Evolutionary conservation across 495 filamentous ascomycete genomes (phyloP).

Genomic region (Aspergillus funiculosus): DNA sequence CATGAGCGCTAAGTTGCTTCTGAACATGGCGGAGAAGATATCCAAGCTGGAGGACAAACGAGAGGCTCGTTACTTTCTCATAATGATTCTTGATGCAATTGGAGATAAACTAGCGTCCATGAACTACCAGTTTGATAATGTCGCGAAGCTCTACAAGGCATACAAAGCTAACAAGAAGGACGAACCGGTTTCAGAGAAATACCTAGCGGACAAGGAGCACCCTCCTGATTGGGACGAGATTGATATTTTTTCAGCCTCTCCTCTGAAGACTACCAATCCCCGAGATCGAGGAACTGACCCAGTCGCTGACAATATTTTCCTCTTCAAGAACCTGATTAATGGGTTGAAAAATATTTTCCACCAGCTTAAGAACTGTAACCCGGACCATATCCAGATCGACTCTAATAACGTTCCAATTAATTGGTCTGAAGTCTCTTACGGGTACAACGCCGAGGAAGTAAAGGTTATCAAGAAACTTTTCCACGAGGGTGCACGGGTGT

Average conservation of each 20-base stretch:
- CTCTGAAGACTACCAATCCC: slow-evolving; percentile 91
- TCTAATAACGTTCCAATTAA: slow-evolving; percentile 72
- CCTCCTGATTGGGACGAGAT: slow-evolving; percentile 94
- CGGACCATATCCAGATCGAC: slow-evolving; percentile 60
- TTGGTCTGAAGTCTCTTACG: slow-evolving; percentile 93
- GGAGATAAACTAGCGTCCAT: slow-evolving; percentile 97
- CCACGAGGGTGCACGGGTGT: slow-evolving; percentile 90
- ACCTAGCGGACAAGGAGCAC: slow-evolving; percentile 71
- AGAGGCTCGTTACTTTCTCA: slow-evolving; percentile 89
- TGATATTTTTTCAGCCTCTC: slow-evolving; percentile 93
- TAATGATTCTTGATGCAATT: slow-evolving; percentile 96
- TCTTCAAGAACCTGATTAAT: slow-evolving; percentile 98
- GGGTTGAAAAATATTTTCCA: slow-evolving; percentile 96
- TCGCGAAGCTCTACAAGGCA: slow-evolving; percentile 79
- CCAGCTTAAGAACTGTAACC: slow-evolving; percentile 86
- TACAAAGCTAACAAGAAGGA: slow-evolving; percentile 62
- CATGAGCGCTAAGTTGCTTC: slow-evolving; percentile 94
- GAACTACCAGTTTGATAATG: slow-evolving; percentile 92
- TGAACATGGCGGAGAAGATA: slow-evolving; percentile 98
- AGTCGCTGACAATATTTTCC: slow-evolving; percentile 94
- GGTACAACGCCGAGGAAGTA: slow-evolving; percentile 96
- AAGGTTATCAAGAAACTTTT: slow-evolving; percentile 95
- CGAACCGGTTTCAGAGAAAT: slow-evolving; percentile 59
- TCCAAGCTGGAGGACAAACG: slow-evolving; percentile 83
- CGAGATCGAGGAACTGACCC: slow-evolving; percentile 87